phyloP scores from a whole-genome alignment of 225 moss, liverwort and hornwort genomes.

The Straminergon stramineum region DNA sequence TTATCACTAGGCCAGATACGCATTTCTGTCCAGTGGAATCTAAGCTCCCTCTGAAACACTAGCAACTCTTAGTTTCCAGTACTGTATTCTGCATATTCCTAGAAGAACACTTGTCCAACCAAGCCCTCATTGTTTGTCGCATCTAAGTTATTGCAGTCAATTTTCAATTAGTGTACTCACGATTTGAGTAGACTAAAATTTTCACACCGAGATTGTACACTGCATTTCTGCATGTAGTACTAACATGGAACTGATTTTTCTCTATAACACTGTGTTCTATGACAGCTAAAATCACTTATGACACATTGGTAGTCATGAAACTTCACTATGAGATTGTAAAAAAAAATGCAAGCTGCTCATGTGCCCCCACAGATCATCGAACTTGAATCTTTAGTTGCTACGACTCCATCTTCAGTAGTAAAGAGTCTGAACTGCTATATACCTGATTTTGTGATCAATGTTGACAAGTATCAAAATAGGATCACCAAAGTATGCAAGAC shows the following conservation, averaged over 20 bases:
- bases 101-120: background rate
- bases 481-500: background rate
- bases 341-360: background rate
- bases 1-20: background rate
- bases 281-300: background rate
- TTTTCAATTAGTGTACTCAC: background rate
- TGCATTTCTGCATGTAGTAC: background rate
- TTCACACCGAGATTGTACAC: background rate
- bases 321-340: background rate
- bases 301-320: background rate
- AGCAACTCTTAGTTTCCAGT: background rate
- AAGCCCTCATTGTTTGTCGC: background rate
- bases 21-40: background rate
- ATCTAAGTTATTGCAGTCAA: background rate
- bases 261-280: background rate
- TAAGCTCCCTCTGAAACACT: background rate
- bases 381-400: background rate
- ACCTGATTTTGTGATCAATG: background rate
- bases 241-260: background rate
- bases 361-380: background rate
- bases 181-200: background rate
- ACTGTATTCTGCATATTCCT: conserved; percentile 37
- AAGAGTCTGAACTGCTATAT: background rate
- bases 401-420: background rate
- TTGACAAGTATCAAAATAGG: background rate